These are phyloP conservation scores for Bipolaris oryzae DNA, from an alignment of 2,329 filamentous ascomycete genomes.

Conservation along the genomic window DNA sequence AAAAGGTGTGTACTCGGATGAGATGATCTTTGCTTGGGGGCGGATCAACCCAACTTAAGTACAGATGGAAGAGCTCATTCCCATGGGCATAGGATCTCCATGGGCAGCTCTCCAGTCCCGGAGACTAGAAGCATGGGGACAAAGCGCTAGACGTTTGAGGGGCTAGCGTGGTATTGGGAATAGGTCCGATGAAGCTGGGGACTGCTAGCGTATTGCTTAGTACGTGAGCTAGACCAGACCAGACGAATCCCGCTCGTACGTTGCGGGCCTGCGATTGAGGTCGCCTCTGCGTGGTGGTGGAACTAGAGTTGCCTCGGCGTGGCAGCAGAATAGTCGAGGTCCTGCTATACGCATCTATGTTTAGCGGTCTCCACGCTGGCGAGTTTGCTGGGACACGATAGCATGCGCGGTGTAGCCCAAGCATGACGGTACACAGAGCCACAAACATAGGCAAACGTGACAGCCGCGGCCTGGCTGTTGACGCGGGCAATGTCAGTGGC, in stretches of 20 bases:
- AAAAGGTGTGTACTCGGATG: conserved; percentile 13
- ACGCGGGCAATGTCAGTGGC: conserved; percentile 6
- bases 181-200: conserved; percentile 24
- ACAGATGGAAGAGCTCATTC: conserved; percentile 21
- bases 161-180: conserved; percentile 18
- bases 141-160: conserved; percentile 22
- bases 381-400: neutral
- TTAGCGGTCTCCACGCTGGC: neutral
- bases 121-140: conserved; percentile 33
- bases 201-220: conserved; percentile 15
- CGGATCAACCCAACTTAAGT: conserved; percentile 29
- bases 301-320: conserved; percentile 2
- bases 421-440: too few relatives aligned
- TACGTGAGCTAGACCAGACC: conserved; percentile 24
- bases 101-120: conserved; percentile 25
- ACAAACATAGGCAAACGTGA: conserved; percentile 1
- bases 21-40: conserved; percentile 10
- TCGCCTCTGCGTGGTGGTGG: conserved; percentile 10
- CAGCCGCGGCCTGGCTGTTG: conserved; percentile 3
- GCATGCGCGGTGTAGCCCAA: neutral
- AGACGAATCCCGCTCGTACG: conserved; percentile 19
- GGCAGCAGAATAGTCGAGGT: conserved; percentile 6
- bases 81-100: conserved; percentile 28
- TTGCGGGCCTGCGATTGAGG: conserved; percentile 13
- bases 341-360: conserved; percentile 1